phyloP scores from a whole-genome alignment of 108 stramenopile genomes.

The Aurantiochytrium sp. region DNA sequence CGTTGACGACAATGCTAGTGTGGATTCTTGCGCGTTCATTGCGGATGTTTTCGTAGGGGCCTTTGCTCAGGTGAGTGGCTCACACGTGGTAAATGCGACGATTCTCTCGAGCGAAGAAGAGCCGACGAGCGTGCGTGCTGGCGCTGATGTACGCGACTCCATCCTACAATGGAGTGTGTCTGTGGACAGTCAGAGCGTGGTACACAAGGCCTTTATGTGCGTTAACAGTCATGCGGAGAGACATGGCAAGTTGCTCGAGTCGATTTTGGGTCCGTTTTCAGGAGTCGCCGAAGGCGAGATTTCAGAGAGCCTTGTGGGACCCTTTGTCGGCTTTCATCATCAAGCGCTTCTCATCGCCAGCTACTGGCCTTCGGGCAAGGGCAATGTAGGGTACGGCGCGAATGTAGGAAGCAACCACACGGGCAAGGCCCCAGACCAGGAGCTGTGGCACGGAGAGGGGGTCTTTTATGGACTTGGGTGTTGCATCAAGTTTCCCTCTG shows the following conservation, averaged over 20 bases:
- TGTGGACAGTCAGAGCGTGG: not conserved
- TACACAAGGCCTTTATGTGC: conserved; percentile 52
- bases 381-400: conserved; percentile 85
- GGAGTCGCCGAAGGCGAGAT: conserved; percentile 70
- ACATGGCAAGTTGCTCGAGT: conserved; percentile 52
- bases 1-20: not conserved
- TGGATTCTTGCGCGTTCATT: not conserved
- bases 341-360: conserved; percentile 75
- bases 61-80: not conserved
- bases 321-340: conserved; percentile 79
- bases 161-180: not conserved
- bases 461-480: conserved; percentile 76
- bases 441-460: conserved; percentile 77
- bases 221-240: conserved; percentile 59
- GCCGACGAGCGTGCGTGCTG: not conserved
- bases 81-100: not conserved
- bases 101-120: not conserved
- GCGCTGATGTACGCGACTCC: not conserved
- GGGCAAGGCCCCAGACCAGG: conserved; percentile 82
- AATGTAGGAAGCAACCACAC: conserved; percentile 94
- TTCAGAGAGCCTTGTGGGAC: conserved; percentile 69
- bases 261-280: conserved; percentile 71
- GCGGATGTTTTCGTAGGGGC: not conserved
- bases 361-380: conserved; percentile 80
- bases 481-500: conserved; percentile 79